Evolutionary conservation across 495 filamentous ascomycete species (phyloP).

Genomic region (Penicillium parvum): DNA sequence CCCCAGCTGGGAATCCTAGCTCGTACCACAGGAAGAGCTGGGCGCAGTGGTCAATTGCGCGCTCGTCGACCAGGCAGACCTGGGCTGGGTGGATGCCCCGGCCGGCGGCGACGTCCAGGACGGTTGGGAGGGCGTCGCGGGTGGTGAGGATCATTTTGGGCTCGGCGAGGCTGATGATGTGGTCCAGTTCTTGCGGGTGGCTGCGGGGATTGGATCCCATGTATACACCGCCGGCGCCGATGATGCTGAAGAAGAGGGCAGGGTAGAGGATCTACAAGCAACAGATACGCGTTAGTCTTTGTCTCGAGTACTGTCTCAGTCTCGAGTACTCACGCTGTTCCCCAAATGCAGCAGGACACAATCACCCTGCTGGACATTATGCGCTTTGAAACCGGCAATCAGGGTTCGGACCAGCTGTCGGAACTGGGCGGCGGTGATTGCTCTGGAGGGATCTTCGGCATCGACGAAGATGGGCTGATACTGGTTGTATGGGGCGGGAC

Average conservation of each 20-base stretch:
- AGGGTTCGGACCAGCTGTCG: constrained; percentile 46
- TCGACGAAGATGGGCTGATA: constrained; percentile 52
- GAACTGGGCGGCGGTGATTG: constrained; percentile 51
- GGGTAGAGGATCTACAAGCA: constrained; percentile 43
- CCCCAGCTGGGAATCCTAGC: constrained; percentile 18
- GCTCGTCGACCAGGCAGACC: constrained; percentile 49
- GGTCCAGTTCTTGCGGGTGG: constrained; percentile 29
- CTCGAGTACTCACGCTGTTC: constrained; percentile 53
- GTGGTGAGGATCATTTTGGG: constrained; percentile 34
- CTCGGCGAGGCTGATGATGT: constrained; percentile 24
- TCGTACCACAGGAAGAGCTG: constrained; percentile 30
- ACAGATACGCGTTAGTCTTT: constrained; percentile 7
- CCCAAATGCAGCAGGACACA: constrained; percentile 58
- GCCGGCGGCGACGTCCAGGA: constrained; percentile 20
- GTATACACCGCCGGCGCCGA: constrained; percentile 43
- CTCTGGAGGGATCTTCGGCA: constrained; percentile 49
- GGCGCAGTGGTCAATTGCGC: constrained; percentile 30
- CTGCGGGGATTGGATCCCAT: constrained; percentile 37
- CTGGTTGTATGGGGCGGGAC: constrained; percentile 31
- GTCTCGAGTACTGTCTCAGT: too few species aligned
- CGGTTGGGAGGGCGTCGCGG: constrained; percentile 18
- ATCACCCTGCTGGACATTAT: constrained; percentile 51
- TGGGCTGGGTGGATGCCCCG: constrained; percentile 43
- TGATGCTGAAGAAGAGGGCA: constrained; percentile 43
- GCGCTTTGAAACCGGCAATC: constrained; percentile 51